Evolutionary conservation across 179 eudicot genomes (phyloP).

Genomic region (Silene noctiflora): DNA sequence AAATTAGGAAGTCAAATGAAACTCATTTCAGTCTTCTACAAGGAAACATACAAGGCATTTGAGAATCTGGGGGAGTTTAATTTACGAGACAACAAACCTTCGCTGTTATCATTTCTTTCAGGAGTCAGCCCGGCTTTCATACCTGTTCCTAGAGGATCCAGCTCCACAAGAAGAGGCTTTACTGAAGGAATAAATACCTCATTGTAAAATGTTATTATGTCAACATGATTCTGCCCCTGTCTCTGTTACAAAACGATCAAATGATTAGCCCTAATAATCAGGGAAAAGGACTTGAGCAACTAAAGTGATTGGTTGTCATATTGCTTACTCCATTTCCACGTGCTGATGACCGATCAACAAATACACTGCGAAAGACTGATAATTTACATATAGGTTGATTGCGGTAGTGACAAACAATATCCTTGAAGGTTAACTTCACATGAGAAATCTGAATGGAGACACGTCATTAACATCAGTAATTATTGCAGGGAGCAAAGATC

Average conservation of each 20-base stretch:
- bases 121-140: slow-evolving; percentile 39
- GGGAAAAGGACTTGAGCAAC: neutral
- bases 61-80: no score
- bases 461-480: neutral
- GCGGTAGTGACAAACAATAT: slow-evolving; percentile 75
- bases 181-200: slow-evolving; percentile 79
- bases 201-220: slow-evolving; percentile 91
- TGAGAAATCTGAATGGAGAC: slow-evolving; percentile 63
- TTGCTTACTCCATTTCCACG: slow-evolving; percentile 60
- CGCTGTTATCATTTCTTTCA: slow-evolving; percentile 41
- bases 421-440: slow-evolving; percentile 68
- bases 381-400: slow-evolving; percentile 92
- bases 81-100: slow-evolving; percentile 39
- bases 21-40: neutral
- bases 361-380: slow-evolving; percentile 88
- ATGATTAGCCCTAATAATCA: slow-evolving; percentile 17
- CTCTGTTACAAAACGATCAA: slow-evolving; percentile 42
- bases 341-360: slow-evolving; percentile 72
- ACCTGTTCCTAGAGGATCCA: slow-evolving; percentile 50
- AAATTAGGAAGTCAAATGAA: slow-evolving; percentile 8
- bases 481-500: neutral
- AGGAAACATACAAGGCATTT: no score
- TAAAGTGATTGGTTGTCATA: neutral
- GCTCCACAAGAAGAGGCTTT: slow-evolving; percentile 82
- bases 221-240: slow-evolving; percentile 78